Percentiles rank a stretch among this genome's conserved stretches.
Evolutionary conservation across 2,329 filamentous ascomycete species (phyloP).

Genomic region (Scortechinia acanthostroma): DNA sequence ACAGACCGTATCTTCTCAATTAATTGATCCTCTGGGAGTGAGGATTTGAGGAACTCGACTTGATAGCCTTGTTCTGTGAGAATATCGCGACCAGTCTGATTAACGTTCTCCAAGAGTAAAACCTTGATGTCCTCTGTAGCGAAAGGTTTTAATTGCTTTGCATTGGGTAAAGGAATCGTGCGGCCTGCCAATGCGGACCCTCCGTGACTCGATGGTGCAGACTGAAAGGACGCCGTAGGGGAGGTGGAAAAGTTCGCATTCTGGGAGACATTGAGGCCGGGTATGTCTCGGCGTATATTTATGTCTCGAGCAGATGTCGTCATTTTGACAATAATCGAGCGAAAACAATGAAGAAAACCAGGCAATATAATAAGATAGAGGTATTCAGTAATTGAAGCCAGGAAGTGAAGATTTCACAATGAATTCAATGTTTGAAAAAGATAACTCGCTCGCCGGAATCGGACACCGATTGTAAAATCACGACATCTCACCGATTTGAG

Average conservation of each 20-base stretch:
- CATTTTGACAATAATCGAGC: no score
- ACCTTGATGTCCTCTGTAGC: constrained; percentile 95
- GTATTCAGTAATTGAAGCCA: no score
- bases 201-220: neutral
- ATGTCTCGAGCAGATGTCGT: neutral
- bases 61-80: constrained; percentile 84
- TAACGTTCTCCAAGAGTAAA: constrained; percentile 89
- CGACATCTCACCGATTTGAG: no score
- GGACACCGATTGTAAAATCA: no score
- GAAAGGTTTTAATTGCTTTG: constrained; percentile 88
- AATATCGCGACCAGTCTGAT: constrained; percentile 79
- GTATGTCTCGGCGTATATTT: neutral
- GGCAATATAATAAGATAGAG: no score
- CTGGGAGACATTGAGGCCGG: neutral
- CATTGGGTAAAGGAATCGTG: neutral
- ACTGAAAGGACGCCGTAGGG: neutral
- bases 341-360: no score
- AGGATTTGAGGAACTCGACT: constrained; percentile 84
- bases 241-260: neutral
- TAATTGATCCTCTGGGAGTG: constrained; percentile 82
- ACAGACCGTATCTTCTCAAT: constrained; percentile 90
- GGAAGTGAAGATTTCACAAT: no score
- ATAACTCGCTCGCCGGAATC: no score
- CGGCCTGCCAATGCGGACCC: neutral
- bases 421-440: no score